Base-by-base conservation (phyloP, 371 early-diverging fungal species). In the Lichtheimia hyalospora region DNA sequence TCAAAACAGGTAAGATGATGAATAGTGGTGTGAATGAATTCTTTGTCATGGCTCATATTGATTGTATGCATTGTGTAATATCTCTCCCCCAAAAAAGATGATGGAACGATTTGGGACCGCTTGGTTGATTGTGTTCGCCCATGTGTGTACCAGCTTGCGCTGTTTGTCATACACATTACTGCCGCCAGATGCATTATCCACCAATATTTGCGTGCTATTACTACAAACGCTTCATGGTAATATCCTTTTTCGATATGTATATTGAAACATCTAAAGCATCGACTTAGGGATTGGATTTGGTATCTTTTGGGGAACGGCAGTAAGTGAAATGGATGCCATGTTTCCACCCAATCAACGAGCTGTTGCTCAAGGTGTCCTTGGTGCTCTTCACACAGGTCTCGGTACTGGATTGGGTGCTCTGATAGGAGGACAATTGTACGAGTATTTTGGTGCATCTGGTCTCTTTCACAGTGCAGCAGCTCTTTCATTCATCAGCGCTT, bases 161-260 rank as follows among this genome's bases (percentile, higher is more conserved):
- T 74, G 74, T 52, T 15, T 79, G 12, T 51, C 60, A 1, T 79
- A 79, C 40, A 73, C 74, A 0, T 21, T 75, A 6, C 59, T 79
- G 24, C 48, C 53, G 0, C 72, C 79, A 42, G 69, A 68, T 41
- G 62, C 52, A 8, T 56, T 70, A 24, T 44, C 65, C 14, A 72
- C 72, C 8, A 73, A 75, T 20, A 52, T 67, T 44, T 42, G 60
- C 57, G 79, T 74, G 13, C 51, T 79, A 43, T 18, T 57, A 41
- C 66, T 79, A 27, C 79, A 79, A 57, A 68, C 69, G 21, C 46
- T 72, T 14, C 73, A 79, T 54, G 79, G 78, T 69, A 46, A 46
- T 34, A 34, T 34, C 6, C 34, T 34, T 5, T 46, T n/a, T 46
- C 3, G 10, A 46, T 46, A 12, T 46, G 46, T 46, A 6, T 46